Percentiles rank a stretch among this genome's conserved stretches.
phyloP scores from a whole-genome alignment of 2,329 filamentous ascomycete species.

The Ceratocystis cacaofunesta region DNA sequence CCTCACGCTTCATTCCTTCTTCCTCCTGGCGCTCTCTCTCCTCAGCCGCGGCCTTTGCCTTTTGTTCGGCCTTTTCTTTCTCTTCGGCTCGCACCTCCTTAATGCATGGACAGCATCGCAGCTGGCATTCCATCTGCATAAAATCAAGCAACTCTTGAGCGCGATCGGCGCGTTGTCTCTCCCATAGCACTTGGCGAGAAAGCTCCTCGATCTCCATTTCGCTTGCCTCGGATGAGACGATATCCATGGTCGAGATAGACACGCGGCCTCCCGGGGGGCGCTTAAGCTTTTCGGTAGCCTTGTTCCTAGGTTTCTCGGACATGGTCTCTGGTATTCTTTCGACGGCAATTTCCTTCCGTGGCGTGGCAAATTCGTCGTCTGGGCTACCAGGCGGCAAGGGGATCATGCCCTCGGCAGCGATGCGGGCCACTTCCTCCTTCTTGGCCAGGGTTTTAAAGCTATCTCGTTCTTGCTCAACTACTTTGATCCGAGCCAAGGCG shows the following conservation, averaged over 20 bases:
- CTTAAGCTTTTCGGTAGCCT: constrained; percentile 21
- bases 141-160: constrained; percentile 63
- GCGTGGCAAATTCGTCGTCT: constrained; percentile 48
- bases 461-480: constrained; percentile 60
- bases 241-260: constrained; percentile 34
- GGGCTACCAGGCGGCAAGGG: constrained; percentile 43
- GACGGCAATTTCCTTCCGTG: constrained; percentile 30
- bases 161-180: constrained; percentile 48
- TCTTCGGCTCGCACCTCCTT: constrained; percentile 15
- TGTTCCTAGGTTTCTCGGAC: constrained; percentile 19
- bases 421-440: constrained; percentile 57
- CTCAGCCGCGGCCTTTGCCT: not conserved
- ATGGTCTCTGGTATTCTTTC: constrained; percentile 17
- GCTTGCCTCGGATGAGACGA: constrained; percentile 39
- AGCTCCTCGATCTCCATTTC: constrained; percentile 46
- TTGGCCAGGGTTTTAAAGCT: constrained; percentile 56
- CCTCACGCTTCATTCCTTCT: constrained; percentile 17
- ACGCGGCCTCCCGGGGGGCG: constrained; percentile 23
- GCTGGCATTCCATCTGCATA: constrained; percentile 57
- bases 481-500: constrained; percentile 45
- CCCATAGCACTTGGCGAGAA: constrained; percentile 38
- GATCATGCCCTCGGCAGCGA: constrained; percentile 56
- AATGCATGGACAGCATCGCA: constrained; percentile 43
- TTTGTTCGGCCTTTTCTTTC: not conserved
- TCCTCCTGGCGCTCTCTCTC: constrained; percentile 2